Conservation (phyloP, 345 rosid genomes). For the Hibiscus tridactylites region DNA sequence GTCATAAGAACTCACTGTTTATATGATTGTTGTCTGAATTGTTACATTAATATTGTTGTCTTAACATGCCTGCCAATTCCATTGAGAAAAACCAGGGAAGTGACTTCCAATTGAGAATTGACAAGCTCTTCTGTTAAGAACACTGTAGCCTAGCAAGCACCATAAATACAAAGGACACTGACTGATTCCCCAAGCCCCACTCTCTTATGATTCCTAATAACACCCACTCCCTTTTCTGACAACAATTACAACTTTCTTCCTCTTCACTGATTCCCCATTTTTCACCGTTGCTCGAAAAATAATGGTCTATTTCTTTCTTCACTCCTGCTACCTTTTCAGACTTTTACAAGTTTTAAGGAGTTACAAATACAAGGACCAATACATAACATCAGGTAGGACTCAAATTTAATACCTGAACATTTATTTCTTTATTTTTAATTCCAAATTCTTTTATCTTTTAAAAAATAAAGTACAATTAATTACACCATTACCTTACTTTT, state of each 20-base stretch:
- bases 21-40: background rate
- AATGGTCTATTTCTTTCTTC: too few species aligned
- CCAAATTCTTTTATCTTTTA: too few species aligned
- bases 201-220: background rate
- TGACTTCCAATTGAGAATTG: background rate
- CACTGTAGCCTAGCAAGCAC: background rate
- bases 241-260: background rate
- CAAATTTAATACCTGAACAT: too few species aligned
- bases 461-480: too few species aligned
- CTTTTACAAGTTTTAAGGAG: too few species aligned
- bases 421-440: too few species aligned
- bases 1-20: background rate
- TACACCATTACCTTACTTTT: too few species aligned
- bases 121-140: background rate
- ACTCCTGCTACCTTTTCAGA: too few species aligned
- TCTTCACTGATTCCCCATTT: background rate
- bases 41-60: background rate
- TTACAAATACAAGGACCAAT: too few species aligned
- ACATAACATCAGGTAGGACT: too few species aligned
- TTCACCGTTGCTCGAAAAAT: background rate
- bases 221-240: background rate
- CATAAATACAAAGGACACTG: background rate
- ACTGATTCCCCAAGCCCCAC: slow-evolving; percentile 3
- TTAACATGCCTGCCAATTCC: background rate
- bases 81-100: background rate